phyloP scores from a whole-genome alignment of 805 yeast species.

The Ogataea kodamae region DNA sequence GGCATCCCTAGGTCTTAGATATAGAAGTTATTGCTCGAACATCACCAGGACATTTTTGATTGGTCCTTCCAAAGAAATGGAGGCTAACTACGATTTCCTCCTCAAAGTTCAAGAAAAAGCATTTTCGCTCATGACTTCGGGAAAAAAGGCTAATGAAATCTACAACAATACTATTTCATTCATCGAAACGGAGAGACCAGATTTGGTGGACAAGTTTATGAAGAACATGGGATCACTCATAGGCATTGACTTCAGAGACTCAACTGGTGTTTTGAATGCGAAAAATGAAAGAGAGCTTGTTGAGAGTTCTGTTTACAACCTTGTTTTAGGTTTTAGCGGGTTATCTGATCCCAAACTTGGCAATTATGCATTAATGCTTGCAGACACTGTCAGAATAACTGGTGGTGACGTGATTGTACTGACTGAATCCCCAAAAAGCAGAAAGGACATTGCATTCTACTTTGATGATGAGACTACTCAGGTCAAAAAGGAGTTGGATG shows the following conservation, averaged over 20 bases:
- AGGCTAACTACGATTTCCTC: conserved; percentile 72
- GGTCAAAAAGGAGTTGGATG: conserved; percentile 33
- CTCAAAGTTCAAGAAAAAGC: conserved; percentile 66
- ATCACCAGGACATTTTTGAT: conserved; percentile 84
- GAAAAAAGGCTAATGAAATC: conserved; percentile 61
- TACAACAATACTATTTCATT: conserved; percentile 61
- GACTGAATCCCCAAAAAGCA: conserved; percentile 69
- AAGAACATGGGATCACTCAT: conserved; percentile 84
- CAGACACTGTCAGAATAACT: conserved; percentile 77
- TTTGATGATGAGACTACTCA: conserved; percentile 64
- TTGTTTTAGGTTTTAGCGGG: conserved; percentile 74
- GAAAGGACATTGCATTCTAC: conserved; percentile 77
- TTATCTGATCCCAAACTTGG: conserved; percentile 52
- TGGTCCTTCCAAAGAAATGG: conserved; percentile 81
- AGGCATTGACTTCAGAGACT: conserved; percentile 87
- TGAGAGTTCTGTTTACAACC: conserved; percentile 70
- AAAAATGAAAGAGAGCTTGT: conserved; percentile 66
- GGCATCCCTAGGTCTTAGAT: conserved; percentile 81
- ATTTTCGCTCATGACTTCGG: conserved; percentile 59
- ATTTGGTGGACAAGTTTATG: conserved; percentile 58
- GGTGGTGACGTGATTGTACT: conserved; percentile 58
- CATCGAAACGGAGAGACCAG: conserved; percentile 62
- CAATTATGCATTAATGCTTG: conserved; percentile 65
- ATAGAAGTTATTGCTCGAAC: conserved; percentile 84
- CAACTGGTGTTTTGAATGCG: conserved; percentile 65